phyloP scores from a whole-genome alignment of 352 stramenopile genomes.

The Globisporangium megalacanthum region DNA sequence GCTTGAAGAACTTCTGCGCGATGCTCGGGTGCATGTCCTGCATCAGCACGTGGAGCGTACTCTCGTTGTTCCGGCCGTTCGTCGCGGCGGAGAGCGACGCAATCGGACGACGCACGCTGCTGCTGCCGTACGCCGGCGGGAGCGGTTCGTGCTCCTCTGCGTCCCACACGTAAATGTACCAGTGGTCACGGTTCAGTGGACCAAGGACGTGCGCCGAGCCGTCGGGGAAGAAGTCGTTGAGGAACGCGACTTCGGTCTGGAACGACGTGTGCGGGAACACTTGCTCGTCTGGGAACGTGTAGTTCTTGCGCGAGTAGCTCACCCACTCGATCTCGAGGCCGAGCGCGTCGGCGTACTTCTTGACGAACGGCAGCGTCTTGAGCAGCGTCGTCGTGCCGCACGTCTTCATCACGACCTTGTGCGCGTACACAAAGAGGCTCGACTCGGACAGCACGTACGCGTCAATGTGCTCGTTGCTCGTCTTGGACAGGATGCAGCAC shows the following conservation, averaged over 20 bases:
- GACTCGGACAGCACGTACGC: constrained; percentile 95
- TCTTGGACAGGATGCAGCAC: constrained; percentile 96
- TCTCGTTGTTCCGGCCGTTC: constrained; percentile 33
- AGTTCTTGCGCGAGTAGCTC: constrained; percentile 99
- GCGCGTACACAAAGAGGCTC: constrained; percentile 98
- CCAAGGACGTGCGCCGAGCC: constrained; percentile 86
- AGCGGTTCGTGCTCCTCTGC: constrained; percentile 79
- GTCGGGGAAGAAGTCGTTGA: constrained; percentile 87
- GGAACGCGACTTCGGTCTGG: constrained; percentile 95
- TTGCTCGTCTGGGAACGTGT: constrained; percentile 97
- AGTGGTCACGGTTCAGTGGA: constrained; percentile 97
- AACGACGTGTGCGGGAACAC: constrained; percentile 96
- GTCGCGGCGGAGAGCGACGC: constrained; percentile 4
- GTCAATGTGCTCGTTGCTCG: constrained; percentile 96
- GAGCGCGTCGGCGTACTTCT: constrained; percentile 76
- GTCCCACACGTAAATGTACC: constrained; percentile 98
- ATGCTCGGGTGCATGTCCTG: constrained; percentile 82
- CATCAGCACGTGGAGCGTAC: constrained; percentile 81
- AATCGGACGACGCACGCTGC: constrained; percentile 1
- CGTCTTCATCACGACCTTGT: constrained; percentile 99
- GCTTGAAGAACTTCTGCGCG: constrained; percentile 86
- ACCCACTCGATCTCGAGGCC: constrained; percentile 98
- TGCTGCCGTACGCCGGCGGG: constrained; percentile 1
- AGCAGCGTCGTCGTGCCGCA: constrained; percentile 99
- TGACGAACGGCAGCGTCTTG: constrained; percentile 84